Conservation (phyloP, 2,329 filamentous ascomycete species). For the Phaeosphaeria sp. region DNA sequence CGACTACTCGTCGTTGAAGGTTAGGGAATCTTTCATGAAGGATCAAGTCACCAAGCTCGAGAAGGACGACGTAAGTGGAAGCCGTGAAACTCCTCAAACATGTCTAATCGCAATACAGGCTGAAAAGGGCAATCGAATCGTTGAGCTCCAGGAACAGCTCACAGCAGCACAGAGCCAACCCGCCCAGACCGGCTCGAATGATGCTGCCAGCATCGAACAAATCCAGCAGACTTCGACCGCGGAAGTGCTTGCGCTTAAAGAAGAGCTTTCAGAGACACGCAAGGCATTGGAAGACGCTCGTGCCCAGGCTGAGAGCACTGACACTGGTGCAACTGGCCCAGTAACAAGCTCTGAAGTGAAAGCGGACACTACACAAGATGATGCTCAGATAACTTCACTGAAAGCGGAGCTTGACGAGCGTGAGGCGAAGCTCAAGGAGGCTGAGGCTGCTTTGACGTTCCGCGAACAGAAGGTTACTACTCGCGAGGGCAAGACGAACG, state of each 20-base stretch:
- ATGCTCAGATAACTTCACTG: constrained; percentile 50
- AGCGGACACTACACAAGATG: constrained; percentile 56
- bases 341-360: constrained; percentile 11
- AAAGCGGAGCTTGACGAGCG: constrained; percentile 43
- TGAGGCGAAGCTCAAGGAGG: constrained; percentile 28
- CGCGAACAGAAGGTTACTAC: constrained; percentile 23
- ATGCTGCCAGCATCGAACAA: constrained; percentile 5
- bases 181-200: constrained; percentile 15
- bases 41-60: constrained; percentile 70
- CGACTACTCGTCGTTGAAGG: constrained; percentile 44
- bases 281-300: constrained; percentile 56
- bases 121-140: constrained; percentile 51
- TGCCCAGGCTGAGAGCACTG: constrained; percentile 40
- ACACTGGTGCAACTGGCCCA: constrained; percentile 10
- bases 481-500: constrained; percentile 31
- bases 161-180: constrained; percentile 33
- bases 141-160: constrained; percentile 43
- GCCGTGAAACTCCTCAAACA: neutral
- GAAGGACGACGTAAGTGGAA: constrained; percentile 57
- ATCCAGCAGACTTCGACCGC: constrained; percentile 14
- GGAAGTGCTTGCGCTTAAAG: constrained; percentile 26
- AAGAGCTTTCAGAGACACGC: constrained; percentile 53
- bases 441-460: constrained; percentile 56
- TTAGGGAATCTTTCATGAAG: constrained; percentile 60
- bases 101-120: constrained; percentile 31